Conservation (phyloP, 2,329 filamentous ascomycete genomes). For the Allantophomopsis lycopodina region DNA sequence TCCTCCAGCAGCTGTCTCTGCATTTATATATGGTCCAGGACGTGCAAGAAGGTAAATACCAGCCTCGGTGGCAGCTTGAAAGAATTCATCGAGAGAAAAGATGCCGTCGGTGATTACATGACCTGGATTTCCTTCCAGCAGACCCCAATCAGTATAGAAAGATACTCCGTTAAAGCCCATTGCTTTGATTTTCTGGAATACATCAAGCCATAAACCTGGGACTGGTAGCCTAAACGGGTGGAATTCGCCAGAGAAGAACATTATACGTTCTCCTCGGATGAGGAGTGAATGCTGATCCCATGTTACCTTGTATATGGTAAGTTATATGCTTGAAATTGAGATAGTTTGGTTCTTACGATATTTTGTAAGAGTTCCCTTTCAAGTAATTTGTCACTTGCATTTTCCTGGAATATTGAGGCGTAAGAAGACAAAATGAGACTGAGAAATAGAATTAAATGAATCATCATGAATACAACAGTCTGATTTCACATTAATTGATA, state of each 20-base stretch:
- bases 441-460: no score
- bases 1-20: conserved; percentile 62
- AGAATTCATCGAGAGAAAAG: conserved; percentile 64
- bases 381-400: no score
- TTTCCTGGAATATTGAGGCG: no score
- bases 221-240: conserved; percentile 50
- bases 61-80: conserved; percentile 57
- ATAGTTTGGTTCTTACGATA: no score
- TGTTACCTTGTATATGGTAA: conserved; percentile 25
- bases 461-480: no score
- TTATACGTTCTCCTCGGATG: conserved; percentile 45
- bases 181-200: conserved; percentile 74
- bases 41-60: conserved; percentile 64
- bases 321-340: no score
- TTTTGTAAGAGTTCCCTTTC: no score
- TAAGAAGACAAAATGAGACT: no score
- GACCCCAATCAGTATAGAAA: conserved; percentile 68
- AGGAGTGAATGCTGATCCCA: conserved; percentile 52
- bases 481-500: no score
- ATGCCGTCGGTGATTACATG: conserved; percentile 57
- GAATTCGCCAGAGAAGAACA: conserved; percentile 50
- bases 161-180: conserved; percentile 69
- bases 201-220: conserved; percentile 49
- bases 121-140: conserved; percentile 61
- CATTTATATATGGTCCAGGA: conserved; percentile 52